Base-by-base conservation (phyloP, 257 asterid genomes). In the Solanum virginianum region DNA sequence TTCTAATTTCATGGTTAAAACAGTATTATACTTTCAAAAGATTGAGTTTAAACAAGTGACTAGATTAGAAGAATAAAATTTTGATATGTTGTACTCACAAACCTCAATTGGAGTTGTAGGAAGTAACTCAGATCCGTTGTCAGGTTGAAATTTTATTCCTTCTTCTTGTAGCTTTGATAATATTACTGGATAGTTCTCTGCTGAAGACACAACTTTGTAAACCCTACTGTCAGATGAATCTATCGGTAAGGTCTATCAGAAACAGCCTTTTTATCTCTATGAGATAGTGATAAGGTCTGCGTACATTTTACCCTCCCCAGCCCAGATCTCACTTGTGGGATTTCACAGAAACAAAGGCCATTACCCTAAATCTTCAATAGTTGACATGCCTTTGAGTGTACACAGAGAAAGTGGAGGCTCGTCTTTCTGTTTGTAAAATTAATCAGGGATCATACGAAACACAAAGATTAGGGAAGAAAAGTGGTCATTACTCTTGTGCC, bases 71-170 rank as follows among this genome's bases (percentile, higher is more conserved):
- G 57, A 84, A 66, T 71, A n/a, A n/a, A 86, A 59, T 84, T 39
- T 45, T 60, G 53, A 74, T 53, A 59, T 81, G 22, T n/a, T 26
- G 26, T 17, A 17, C 45, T 39, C 86, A 51, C 90, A 56, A 91
- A 94, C 98, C 98, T 94, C 98, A 45, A 95, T 45, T 8, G 93
- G 88, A 66, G 87, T 87, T 15, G 88, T 65, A 18, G 98, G 98
- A 88, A 95, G 84, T 85, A 96, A 96, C 92, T 95, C 99, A 43
- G 90, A 94, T 45, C 98, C 99, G 74, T 89, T 90, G 89, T 95
- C 98, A 47, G 97, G 90, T 88, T 92, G 97, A 77, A 90, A 95
- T 29, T 92, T 22, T 80, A 96, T 91, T 91, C 95, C 98, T 91
- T 92, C 98, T 59, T 93, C 97, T 10, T 93, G 90, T 65, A 94